A percentile compares a stretch with the other conserved stretches of the same genome.
Evolutionary conservation across 2,329 filamentous ascomycete genomes (phyloP).

Genomic region (Neonectria punicea): DNA sequence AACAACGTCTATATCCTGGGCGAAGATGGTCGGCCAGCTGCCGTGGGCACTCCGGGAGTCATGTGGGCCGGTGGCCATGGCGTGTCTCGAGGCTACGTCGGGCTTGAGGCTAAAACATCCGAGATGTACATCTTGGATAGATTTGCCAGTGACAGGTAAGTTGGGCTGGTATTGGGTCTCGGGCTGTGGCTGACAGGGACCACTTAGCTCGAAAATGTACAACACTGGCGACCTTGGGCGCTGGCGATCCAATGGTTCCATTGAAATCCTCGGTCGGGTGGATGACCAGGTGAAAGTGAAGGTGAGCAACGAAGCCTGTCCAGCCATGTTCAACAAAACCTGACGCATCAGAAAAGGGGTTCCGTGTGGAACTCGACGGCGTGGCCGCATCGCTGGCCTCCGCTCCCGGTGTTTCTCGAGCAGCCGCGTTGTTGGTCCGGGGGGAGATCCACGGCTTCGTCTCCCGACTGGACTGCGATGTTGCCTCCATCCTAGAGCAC

Average conservation of each 20-base stretch:
- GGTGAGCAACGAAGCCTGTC: slow-evolving; percentile 41
- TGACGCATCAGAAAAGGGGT: slow-evolving; percentile 52
- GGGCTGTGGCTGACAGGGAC: slow-evolving; percentile 8
- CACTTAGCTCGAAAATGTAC: slow-evolving; percentile 61
- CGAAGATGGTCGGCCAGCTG: slow-evolving; percentile 55
- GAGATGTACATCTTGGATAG: slow-evolving; percentile 61
- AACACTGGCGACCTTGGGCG: slow-evolving; percentile 69
- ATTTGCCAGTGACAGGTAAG: slow-evolving; percentile 63
- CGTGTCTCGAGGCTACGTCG: slow-evolving; percentile 66
- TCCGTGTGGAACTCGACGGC: slow-evolving; percentile 70
- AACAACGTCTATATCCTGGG: slow-evolving; percentile 64
- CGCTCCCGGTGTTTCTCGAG: slow-evolving; percentile 58
- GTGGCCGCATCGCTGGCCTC: slow-evolving; percentile 62
- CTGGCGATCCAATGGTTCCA: slow-evolving; percentile 63
- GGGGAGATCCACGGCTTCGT: slow-evolving; percentile 63
- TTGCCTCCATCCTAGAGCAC: slow-evolving; percentile 52
- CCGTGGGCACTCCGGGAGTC: slow-evolving; percentile 58
- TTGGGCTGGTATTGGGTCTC: not conserved
- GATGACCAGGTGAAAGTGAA: slow-evolving; percentile 73
- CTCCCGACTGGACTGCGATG: slow-evolving; percentile 48
- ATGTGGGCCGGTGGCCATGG: slow-evolving; percentile 69
- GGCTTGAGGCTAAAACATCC: slow-evolving; percentile 61
- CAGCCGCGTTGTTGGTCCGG: slow-evolving; percentile 59
- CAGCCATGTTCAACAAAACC: slow-evolving; percentile 8
- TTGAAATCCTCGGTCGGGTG: slow-evolving; percentile 66